Evolutionary conservation across 495 filamentous ascomycete species (phyloP).

Genomic region (Aspergillus leporis): DNA sequence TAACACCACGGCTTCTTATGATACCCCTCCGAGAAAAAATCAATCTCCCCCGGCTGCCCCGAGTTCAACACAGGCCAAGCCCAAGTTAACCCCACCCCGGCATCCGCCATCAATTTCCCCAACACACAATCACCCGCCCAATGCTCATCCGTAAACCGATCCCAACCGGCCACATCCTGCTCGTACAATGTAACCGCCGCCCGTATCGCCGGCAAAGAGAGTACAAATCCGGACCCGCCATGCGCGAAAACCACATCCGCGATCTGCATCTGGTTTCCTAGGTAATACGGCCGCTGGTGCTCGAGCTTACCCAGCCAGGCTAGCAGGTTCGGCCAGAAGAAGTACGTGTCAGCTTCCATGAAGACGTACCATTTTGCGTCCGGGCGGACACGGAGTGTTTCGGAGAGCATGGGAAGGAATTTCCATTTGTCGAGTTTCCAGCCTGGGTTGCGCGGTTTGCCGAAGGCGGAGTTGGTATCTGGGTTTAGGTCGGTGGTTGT

Average conservation of each 20-base stretch:
- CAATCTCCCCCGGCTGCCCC: conserved; percentile 38
- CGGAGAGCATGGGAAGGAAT: conserved; percentile 64
- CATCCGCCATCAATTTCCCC: conserved; percentile 41
- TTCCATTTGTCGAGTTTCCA: conserved; percentile 74
- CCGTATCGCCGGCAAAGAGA: conserved; percentile 41
- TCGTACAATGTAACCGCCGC: conserved; percentile 23
- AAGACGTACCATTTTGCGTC: conserved; percentile 66
- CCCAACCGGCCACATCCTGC: conserved; percentile 24
- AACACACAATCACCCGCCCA: conserved; percentile 50
- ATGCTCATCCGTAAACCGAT: conserved; percentile 28
- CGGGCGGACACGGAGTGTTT: conserved; percentile 51
- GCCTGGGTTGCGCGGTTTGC: conserved; percentile 46
- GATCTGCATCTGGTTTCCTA: conserved; percentile 55
- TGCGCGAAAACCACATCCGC: conserved; percentile 56
- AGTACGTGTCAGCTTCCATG: conserved; percentile 67
- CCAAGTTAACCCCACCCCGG: conserved; percentile 34
- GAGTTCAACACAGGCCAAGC: conserved; percentile 39
- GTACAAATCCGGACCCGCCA: conserved; percentile 64
- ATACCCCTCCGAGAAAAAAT: conserved; percentile 37
- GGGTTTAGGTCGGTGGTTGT: conserved; percentile 26
- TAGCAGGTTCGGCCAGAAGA: conserved; percentile 63
- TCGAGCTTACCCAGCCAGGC: conserved; percentile 55
- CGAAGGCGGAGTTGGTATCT: conserved; percentile 34
- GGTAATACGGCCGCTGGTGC: conserved; percentile 48
- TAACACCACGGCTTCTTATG: conserved; percentile 49